Evolutionary conservation across 1,139 yeast genomes (phyloP), one percentile per base, ranked within the genome.

Genomic region (Suhomyces terraborum): DNA sequence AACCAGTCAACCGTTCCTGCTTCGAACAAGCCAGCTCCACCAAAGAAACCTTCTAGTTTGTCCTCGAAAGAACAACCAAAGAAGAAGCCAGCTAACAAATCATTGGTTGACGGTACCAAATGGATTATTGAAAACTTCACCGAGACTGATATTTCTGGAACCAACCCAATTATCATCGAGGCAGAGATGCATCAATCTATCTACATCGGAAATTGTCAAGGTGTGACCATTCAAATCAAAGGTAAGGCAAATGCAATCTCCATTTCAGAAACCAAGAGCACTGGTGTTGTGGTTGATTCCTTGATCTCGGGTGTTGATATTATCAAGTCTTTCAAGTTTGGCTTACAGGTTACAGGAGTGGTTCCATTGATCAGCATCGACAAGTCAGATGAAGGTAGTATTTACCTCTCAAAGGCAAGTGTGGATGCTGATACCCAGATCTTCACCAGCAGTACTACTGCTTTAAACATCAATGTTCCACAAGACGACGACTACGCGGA

Each of bases 201-300:
- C 12, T 89, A 86, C 59, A 84, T 94, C 52, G 95, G 95, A 42
- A 82, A 84, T 54, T 88, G 96, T 67, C 59, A 61, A 29, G 84
- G 84, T 45, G 69, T 80, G 35, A 83, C 96, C 9, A 67, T 94
- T 44, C 94, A 87, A 61, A 73, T 94, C 58, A 84, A 81, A 63
- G 98, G 98, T 47, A 93, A 93, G 62, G 88, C 89, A 44, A 91
- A 89, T 56, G 95, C 96, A 0, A 79, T 94, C 41, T 80, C 96
- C 1, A 59, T 93, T 46, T 84, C 87, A 47, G 84, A 84, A 44
- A 82, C 95, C 57, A 69, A 69, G 30, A 81, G 80, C 49, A 75
- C 82, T 32, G 96, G 91, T 10, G 71, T 94, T 31, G 84, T 93
- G 29, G 77, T 88, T 27, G 98, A 93, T 48, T 79, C 86, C 21